A percentile compares a stretch with the other conserved stretches of the same genome.
These are phyloP conservation scores for Xenoacremonium recifei DNA, from an alignment of 2,329 filamentous ascomycete genomes.

Conservation along the genomic window DNA sequence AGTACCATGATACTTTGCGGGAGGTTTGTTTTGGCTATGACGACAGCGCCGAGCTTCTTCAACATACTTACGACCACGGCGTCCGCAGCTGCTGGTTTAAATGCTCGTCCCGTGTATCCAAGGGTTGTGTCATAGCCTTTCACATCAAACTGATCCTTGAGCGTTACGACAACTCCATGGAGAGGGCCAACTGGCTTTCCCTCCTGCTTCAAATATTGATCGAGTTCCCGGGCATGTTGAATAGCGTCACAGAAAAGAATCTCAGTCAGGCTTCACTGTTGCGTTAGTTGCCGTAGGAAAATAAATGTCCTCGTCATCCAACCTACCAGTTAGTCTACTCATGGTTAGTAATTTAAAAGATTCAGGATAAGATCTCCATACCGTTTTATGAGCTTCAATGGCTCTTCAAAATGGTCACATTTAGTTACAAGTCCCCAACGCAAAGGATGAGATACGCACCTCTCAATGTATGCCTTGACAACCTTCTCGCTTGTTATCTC, in stretches of 20 bases:
- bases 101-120: conserved; percentile 53
- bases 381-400: conserved; percentile 7
- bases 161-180: conserved; percentile 21
- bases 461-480: conserved; percentile 7
- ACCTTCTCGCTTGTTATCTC: conserved; percentile 4
- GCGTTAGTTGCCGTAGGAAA: too few species aligned
- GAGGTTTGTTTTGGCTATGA: conserved; percentile 50
- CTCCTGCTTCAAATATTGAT: background rate
- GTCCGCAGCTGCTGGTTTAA: conserved; percentile 47
- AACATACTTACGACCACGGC: conserved; percentile 48
- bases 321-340: conserved; percentile 12
- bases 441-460: background rate
- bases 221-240: conserved; percentile 12
- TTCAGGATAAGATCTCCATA: background rate
- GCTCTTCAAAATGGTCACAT: background rate
- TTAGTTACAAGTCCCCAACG: background rate
- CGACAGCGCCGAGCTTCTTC: conserved; percentile 46
- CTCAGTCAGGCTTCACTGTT: conserved; percentile 5
- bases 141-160: conserved; percentile 62
- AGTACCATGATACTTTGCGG: conserved; percentile 22
- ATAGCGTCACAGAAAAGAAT: conserved; percentile 18
- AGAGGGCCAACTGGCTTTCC: conserved; percentile 11
- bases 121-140: conserved; percentile 56
- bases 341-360: background rate
- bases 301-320: too few species aligned